Evolutionary conservation across 148 eudicot genomes (phyloP).

Genomic region (Pouteria glomerata): DNA sequence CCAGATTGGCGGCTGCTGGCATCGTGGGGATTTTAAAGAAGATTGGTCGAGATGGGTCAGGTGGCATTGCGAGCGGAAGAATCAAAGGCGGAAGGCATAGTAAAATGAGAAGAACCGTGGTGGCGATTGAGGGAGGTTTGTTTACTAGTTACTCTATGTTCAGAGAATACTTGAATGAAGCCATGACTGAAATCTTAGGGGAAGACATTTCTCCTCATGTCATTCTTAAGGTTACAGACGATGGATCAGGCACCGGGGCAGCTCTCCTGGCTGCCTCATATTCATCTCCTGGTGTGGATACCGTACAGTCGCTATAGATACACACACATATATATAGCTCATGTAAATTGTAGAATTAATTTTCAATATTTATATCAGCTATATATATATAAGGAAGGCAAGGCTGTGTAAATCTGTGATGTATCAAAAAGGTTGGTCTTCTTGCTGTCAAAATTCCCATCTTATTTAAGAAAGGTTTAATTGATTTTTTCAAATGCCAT

Average conservation of each 20-base stretch:
- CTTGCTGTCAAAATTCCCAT: slow-evolving; percentile 1
- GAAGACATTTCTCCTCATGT: slow-evolving; percentile 62
- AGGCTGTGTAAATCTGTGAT: slow-evolving; percentile 23
- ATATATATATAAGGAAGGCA: slow-evolving; percentile 12
- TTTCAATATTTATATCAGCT: background rate
- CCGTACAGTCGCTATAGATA: slow-evolving; percentile 35
- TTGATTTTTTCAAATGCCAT: background rate
- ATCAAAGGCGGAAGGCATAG: slow-evolving; percentile 28
- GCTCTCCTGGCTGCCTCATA: slow-evolving; percentile 83
- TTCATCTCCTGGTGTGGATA: slow-evolving; percentile 21
- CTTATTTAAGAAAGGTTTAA: slow-evolving; percentile 9
- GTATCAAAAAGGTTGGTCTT: slow-evolving; percentile 3
- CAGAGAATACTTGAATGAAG: slow-evolving; percentile 76
- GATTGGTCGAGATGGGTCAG: slow-evolving; percentile 83
- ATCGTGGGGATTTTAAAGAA: slow-evolving; percentile 84
- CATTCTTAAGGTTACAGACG: slow-evolving; percentile 58
- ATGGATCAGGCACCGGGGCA: slow-evolving; percentile 86
- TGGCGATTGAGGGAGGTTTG: slow-evolving; percentile 78
- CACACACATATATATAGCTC: slow-evolving; percentile 28
- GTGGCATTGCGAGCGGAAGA: slow-evolving; percentile 57
- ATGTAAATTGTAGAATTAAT: slow-evolving; percentile 59
- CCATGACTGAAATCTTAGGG: slow-evolving; percentile 69
- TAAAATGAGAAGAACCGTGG: slow-evolving; percentile 65
- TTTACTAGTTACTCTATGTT: slow-evolving; percentile 58
- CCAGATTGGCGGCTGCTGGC: slow-evolving; percentile 84